These are phyloP conservation scores for Pseudogymnoascus sp. DNA, from an alignment of 2,329 filamentous ascomycete genomes.

Conservation along the genomic window DNA sequence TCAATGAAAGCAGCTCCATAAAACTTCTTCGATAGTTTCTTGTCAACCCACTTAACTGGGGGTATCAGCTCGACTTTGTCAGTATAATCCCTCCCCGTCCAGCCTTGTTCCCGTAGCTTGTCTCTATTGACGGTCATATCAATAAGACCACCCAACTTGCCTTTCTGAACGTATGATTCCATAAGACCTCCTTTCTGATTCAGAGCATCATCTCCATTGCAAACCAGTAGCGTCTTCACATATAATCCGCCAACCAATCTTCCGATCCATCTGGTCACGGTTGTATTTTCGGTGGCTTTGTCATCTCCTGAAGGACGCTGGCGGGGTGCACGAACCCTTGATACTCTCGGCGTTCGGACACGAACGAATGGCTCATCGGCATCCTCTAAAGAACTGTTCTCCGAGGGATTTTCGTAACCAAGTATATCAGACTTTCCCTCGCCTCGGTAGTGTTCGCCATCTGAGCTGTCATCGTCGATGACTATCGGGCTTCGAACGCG, in stretches of 20 bases:
- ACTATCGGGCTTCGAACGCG: neutral
- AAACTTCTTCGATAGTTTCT: neutral
- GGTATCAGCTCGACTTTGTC: neutral
- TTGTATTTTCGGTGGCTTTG: neutral
- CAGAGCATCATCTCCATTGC: neutral
- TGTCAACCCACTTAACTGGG: neutral
- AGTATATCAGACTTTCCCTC: neutral
- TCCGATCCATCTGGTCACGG: conserved; percentile 6
- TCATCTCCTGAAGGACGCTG: neutral
- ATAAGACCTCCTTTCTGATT: conserved; percentile 4
- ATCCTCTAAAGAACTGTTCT: neutral
- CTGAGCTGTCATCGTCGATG: neutral
- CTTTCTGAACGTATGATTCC: neutral
- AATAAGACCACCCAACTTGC: conserved; percentile 1
- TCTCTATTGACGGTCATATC: conserved; percentile 8
- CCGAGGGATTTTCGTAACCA: neutral
- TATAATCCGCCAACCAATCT: conserved; percentile 4
- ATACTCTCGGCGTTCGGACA: neutral
- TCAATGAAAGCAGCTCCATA: neutral
- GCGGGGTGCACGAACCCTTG: neutral
- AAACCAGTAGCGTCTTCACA: conserved; percentile 9
- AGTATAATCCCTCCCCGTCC: neutral
- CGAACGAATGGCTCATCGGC: neutral
- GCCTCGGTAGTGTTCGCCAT: neutral
- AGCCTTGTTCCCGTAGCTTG: conserved; percentile 3